Conservation (phyloP, 345 rosid species). For the Lepidium aucheri region DNA sequence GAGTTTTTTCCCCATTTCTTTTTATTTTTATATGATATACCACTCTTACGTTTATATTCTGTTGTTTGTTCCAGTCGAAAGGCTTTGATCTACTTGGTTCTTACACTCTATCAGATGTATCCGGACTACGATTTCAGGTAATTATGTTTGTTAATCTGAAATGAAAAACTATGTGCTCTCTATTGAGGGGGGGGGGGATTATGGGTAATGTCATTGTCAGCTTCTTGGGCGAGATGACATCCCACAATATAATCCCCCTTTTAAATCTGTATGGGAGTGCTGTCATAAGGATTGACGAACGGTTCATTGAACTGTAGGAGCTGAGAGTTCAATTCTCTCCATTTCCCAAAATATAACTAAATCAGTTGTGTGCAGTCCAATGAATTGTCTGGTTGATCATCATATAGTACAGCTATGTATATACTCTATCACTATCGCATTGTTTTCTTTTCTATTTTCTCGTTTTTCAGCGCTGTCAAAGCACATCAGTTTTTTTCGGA, state of each 20-base stretch:
- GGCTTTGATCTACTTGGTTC: slow-evolving; percentile 92
- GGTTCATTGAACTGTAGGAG: slow-evolving; percentile 84
- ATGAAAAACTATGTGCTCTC: background rate
- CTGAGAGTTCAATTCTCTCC: slow-evolving; percentile 99
- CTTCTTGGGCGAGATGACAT: slow-evolving; percentile 90
- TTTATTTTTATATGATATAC: background rate
- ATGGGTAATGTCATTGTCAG: slow-evolving; percentile 99
- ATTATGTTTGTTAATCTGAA: slow-evolving; percentile 7
- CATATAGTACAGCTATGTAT: background rate
- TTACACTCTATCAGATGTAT: slow-evolving; percentile 80
- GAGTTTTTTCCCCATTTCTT: background rate
- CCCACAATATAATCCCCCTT: slow-evolving; percentile 69
- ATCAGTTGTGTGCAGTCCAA: background rate
- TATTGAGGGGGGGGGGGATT: slow-evolving; percentile 64
- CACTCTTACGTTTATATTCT: slow-evolving; percentile 27
- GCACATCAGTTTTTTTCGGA: slow-evolving; percentile 92
- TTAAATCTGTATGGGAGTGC: slow-evolving; percentile 70
- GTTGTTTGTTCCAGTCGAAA: slow-evolving; percentile 66
- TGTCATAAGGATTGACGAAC: slow-evolving; percentile 99
- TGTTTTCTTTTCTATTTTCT: slow-evolving; percentile 30
- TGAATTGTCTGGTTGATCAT: slow-evolving; percentile 14
- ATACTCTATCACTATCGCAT: slow-evolving; percentile 29
- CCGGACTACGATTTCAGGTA: slow-evolving; percentile 99
- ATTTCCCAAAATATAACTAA: slow-evolving; percentile 49
- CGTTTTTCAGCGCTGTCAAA: slow-evolving; percentile 69